Conservation (phyloP, 176 grass and related monocot species). For the Juncus effusus region DNA sequence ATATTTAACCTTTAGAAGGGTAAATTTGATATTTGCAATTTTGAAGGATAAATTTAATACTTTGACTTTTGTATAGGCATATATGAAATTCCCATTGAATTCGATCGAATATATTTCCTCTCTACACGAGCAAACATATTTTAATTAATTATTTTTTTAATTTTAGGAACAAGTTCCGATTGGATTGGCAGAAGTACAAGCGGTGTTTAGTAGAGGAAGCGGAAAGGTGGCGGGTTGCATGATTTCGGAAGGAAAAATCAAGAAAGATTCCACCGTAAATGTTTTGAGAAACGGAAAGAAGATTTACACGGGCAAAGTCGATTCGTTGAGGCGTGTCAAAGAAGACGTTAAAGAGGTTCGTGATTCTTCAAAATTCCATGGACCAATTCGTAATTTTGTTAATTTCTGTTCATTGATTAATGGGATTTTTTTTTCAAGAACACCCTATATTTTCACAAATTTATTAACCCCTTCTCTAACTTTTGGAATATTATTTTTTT, state of each 20-base stretch:
- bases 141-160: too few species aligned
- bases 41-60: too few species aligned
- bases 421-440: background rate
- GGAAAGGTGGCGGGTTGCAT: slow-evolving; percentile 91
- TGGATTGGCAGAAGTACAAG: slow-evolving; percentile 79
- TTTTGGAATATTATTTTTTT: background rate
- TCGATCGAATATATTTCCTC: too few species aligned
- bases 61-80: too few species aligned
- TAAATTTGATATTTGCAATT: too few species aligned
- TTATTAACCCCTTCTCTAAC: background rate
- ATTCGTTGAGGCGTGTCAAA: slow-evolving; percentile 89
- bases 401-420: slow-evolving; percentile 3
- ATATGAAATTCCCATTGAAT: too few species aligned
- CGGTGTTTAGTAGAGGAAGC: slow-evolving; percentile 91
- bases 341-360: slow-evolving; percentile 97
- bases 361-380: background rate
- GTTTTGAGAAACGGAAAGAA: slow-evolving; percentile 72
- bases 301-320: slow-evolving; percentile 55
- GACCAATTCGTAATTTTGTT: background rate
- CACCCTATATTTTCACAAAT: background rate
- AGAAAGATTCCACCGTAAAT: slow-evolving; percentile 64
- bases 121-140: too few species aligned
- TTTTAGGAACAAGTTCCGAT: slow-evolving; percentile 73
- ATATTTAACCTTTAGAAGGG: too few species aligned
- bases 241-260: slow-evolving; percentile 71